Percentiles rank a stretch among this genome's conserved stretches.
phyloP scores from a whole-genome alignment of 805 yeast species.

The Kuraishia capsulata region DNA sequence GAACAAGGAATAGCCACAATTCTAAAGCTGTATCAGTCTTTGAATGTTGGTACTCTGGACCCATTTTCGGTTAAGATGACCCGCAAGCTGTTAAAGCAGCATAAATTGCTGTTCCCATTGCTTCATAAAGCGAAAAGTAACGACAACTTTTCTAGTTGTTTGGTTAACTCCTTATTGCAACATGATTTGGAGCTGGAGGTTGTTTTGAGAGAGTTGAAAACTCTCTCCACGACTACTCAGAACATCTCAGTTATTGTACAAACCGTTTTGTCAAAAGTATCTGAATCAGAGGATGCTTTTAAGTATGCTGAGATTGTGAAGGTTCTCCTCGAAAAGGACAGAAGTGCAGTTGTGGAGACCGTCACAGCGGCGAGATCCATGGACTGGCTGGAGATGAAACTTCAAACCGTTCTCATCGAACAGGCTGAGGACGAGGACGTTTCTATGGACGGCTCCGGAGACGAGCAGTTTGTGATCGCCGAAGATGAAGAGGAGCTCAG shows the following conservation, averaged over 20 bases:
- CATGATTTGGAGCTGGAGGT: conserved; percentile 9
- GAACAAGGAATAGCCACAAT: conserved; percentile 33
- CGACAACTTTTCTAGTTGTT: not conserved
- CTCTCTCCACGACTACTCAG: not conserved
- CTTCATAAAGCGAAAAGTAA: not conserved
- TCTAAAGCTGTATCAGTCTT: conserved; percentile 38
- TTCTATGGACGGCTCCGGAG: conserved; percentile 11
- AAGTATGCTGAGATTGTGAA: conserved; percentile 23
- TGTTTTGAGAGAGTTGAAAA: conserved; percentile 8
- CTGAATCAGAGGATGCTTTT: conserved; percentile 6
- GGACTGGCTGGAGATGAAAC: conserved; percentile 49
- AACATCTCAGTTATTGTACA: conserved; percentile 12
- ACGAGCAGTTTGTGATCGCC: conserved; percentile 20
- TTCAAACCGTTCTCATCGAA: conserved; percentile 51
- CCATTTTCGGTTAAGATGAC: conserved; percentile 15
- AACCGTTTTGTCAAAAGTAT: conserved; percentile 12
- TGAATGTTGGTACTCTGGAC: conserved; percentile 21
- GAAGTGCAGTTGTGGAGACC: conserved; percentile 28
- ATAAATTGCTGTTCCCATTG: not conserved
- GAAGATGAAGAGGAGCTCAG: conserved; percentile 16
- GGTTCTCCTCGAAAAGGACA: conserved; percentile 25
- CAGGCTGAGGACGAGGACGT: conserved; percentile 17
- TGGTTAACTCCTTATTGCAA: not conserved
- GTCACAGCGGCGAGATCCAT: conserved; percentile 12
- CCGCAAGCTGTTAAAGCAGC: conserved; percentile 6